phyloP scores from a whole-genome alignment of 169 alveolate species.

The Plasmodium vinckei region DNA sequence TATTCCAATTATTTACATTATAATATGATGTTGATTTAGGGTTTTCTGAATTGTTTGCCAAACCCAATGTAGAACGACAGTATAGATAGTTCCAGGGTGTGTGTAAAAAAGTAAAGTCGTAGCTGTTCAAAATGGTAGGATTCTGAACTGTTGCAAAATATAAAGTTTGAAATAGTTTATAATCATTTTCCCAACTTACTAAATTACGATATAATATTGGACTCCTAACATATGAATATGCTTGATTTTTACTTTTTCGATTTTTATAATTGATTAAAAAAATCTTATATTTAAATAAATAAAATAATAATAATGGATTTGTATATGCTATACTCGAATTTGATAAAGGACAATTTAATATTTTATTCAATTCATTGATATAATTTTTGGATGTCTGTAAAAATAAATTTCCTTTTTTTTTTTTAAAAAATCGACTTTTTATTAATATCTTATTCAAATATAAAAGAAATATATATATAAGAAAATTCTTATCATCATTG shows the following conservation, averaged over 20 bases:
- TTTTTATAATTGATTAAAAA: conserved; percentile 21
- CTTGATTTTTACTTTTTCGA: conserved; percentile 11
- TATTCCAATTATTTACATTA: too few species aligned
- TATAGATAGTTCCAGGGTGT: too few species aligned
- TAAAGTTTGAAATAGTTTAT: background rate
- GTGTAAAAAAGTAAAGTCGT: too few species aligned
- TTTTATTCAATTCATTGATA: conserved; percentile 2
- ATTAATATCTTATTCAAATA: background rate
- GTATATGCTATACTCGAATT: conserved; percentile 10
- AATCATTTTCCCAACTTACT: conserved; percentile 13
- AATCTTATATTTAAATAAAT: conserved; percentile 50
- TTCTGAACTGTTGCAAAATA: conserved; percentile 47
- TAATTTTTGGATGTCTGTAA: background rate
- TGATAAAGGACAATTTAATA: conserved; percentile 4
- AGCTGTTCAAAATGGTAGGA: background rate
- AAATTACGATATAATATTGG: conserved; percentile 18
- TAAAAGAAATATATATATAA: conserved; percentile 36
- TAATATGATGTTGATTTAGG: too few species aligned
- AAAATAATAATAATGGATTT: conserved; percentile 37
- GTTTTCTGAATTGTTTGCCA: too few species aligned
- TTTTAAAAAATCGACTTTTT: conserved; percentile 16
- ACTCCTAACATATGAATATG: background rate
- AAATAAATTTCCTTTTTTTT: conserved; percentile 16
- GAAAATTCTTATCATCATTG: conserved; percentile 30
- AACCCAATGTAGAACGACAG: too few species aligned